phyloP scores from a whole-genome alignment of 2,329 filamentous ascomycete genomes.

The Cytospora piceicola region DNA sequence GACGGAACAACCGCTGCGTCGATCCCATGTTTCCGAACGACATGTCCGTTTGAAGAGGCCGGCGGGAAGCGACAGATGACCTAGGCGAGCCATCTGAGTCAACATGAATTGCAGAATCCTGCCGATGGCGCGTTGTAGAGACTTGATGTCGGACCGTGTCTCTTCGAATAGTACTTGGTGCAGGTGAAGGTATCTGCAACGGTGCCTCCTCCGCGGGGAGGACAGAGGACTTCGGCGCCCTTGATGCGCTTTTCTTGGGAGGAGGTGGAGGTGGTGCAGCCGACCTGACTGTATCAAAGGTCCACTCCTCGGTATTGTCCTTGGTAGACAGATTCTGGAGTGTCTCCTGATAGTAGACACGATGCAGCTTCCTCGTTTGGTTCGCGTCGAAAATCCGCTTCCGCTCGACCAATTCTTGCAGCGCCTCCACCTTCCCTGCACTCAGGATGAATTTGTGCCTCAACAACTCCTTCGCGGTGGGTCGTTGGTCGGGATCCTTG shows the following conservation, averaged over 20 bases:
- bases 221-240: slow-evolving; percentile 60
- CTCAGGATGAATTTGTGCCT: slow-evolving; percentile 86
- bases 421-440: slow-evolving; percentile 83
- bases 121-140: slow-evolving; percentile 40
- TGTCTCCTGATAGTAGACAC: slow-evolving; percentile 93
- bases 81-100: slow-evolving; percentile 48
- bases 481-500: slow-evolving; percentile 85
- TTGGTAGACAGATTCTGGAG: slow-evolving; percentile 70
- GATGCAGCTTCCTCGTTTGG: slow-evolving; percentile 68
- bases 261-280: slow-evolving; percentile 48
- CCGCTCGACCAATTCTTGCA: slow-evolving; percentile 85
- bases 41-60: slow-evolving; percentile 85
- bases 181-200: slow-evolving; percentile 59
- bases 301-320: slow-evolving; percentile 83
- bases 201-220: slow-evolving; percentile 63
- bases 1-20: slow-evolving; percentile 87
- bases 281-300: slow-evolving; percentile 92
- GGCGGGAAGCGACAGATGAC: slow-evolving; percentile 59
- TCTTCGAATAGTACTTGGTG: slow-evolving; percentile 60
- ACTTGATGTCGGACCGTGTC: slow-evolving; percentile 58
- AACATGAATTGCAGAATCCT: slow-evolving; percentile 36
- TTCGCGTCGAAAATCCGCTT: slow-evolving; percentile 82
- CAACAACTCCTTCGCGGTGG: slow-evolving; percentile 83
- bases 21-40: slow-evolving; percentile 93
- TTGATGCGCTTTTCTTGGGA: slow-evolving; percentile 55